phyloP scores from a whole-genome alignment of 148 eudicot species.

The Fallopia convolvulus region DNA sequence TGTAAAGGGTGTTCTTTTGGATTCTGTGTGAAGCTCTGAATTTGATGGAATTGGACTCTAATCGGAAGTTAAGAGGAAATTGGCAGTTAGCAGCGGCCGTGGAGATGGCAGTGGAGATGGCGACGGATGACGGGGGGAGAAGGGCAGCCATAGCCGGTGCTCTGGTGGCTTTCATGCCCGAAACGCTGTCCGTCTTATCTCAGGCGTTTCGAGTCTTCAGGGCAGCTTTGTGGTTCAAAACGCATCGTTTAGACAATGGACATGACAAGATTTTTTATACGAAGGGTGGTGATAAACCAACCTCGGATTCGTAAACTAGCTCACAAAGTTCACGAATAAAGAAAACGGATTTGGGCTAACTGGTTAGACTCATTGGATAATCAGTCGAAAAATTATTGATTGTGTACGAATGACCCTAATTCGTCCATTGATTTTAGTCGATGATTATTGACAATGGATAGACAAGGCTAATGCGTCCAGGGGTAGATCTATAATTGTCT shows the following conservation, averaged over 20 bases:
- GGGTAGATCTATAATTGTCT: too few species aligned
- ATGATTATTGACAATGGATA: too few species aligned
- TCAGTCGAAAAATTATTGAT: too few species aligned
- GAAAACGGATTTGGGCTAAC: too few species aligned
- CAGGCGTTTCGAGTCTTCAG: not conserved
- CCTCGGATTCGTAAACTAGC: too few species aligned
- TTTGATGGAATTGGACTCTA: not conserved
- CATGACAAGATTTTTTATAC: too few species aligned
- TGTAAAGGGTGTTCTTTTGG: not conserved
- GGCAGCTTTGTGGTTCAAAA: not conserved
- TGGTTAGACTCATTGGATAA: too few species aligned
- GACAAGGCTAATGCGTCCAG: too few species aligned
- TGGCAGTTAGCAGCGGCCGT: not conserved
- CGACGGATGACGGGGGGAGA: not conserved
- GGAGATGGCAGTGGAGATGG: not conserved
- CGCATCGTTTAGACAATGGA: not conserved
- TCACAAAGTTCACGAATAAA: too few species aligned
- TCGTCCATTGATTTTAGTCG: too few species aligned
- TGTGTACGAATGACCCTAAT: too few species aligned
- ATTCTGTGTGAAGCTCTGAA: not conserved
- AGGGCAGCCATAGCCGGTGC: constrained; percentile 2
- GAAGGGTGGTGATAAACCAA: too few species aligned
- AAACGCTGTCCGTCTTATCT: not conserved
- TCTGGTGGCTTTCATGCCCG: not conserved
- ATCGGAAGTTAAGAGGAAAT: not conserved